Evolutionary conservation across 176 grass and related monocot genomes (phyloP), one percentile per base, ranked within the genome.

Genomic region (Rhynchospora tenuis): DNA sequence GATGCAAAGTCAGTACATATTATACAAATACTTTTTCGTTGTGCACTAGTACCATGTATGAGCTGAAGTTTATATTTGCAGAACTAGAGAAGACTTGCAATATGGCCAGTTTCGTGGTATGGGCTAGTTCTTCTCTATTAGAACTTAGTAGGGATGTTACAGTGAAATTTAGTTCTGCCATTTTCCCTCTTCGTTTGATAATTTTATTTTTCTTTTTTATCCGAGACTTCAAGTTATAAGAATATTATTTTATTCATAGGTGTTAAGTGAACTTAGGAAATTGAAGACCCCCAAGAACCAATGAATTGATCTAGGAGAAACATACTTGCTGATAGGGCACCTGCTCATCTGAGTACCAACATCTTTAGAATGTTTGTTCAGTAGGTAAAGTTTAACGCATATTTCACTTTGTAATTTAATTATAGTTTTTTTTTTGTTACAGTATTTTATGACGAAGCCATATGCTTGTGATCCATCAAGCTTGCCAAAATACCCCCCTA

Each of bases 391-490:
- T 29, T 76, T 76, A 68, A 42, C 42, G 31, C 1, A 68, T 68
- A 9, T 42, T 38, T 68, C 15, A 75, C 44, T 26, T 50, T 26
- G 26, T 73, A 75, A 75, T 51, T 12, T 75, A 75, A 43, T 48
- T 28, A 9, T 28, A 52, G 22, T 75, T 76, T 47, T 24, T 55
- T 29, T 29, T 85, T 26, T 83, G 77, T 83, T 93, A 82, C 78
- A 99, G 97, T 99, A 86, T 84, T 99, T 96, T 89, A 86, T 87
- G 75, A 88, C 91, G 58, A 93, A 96, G 38, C 97, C 97, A 80
- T 92, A 90, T 92, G 89, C 93, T 81, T 99, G 91, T 83, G 90
- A 96, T 86, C 89, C 97, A 81, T 95, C 93, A 90, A 91, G 89
- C 85, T 83, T 99, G 86, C 91, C 93, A 61, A 96, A 88, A 82